Conservation (phyloP, 805 yeast species). For the Pichia scutulata region DNA sequence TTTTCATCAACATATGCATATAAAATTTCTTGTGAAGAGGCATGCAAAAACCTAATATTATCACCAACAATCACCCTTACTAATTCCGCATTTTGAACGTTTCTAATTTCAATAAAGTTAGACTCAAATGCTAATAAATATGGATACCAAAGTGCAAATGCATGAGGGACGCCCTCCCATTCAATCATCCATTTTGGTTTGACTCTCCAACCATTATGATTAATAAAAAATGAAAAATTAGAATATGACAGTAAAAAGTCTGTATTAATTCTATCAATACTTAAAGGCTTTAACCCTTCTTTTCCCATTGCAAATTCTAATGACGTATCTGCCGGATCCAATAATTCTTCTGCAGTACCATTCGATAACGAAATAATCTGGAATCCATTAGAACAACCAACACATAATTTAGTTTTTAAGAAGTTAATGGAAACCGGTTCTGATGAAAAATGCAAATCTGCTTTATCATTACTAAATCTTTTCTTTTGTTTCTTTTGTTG, state of each 20-base stretch:
- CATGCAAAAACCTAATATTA: constrained; percentile 80
- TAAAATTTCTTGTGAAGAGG: constrained; percentile 86
- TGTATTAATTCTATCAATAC: constrained; percentile 81
- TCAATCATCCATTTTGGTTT: constrained; percentile 88
- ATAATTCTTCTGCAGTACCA: constrained; percentile 76
- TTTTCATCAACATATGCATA: constrained; percentile 87
- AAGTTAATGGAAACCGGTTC: constrained; percentile 92
- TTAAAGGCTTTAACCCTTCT: constrained; percentile 74
- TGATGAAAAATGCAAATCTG: constrained; percentile 74
- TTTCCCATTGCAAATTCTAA: constrained; percentile 84
- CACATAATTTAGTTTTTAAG: constrained; percentile 78
- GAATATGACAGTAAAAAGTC: constrained; percentile 85
- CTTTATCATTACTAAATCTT: constrained; percentile 57
- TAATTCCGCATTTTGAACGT: constrained; percentile 79
- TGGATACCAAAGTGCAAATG: constrained; percentile 91
- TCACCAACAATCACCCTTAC: constrained; percentile 88
- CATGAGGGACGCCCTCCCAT: constrained; percentile 96
- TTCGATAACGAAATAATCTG: constrained; percentile 85
- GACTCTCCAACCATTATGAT: constrained; percentile 93
- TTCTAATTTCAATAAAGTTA: constrained; percentile 84
- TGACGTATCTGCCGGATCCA: constrained; percentile 98
- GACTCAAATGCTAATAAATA: constrained; percentile 86
- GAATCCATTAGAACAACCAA: constrained; percentile 95
- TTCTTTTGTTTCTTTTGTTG: constrained; percentile 54
- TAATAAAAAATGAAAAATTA: constrained; percentile 91